phyloP scores from a whole-genome alignment of 2,329 filamentous ascomycete species.

The Venturia asperata region DNA sequence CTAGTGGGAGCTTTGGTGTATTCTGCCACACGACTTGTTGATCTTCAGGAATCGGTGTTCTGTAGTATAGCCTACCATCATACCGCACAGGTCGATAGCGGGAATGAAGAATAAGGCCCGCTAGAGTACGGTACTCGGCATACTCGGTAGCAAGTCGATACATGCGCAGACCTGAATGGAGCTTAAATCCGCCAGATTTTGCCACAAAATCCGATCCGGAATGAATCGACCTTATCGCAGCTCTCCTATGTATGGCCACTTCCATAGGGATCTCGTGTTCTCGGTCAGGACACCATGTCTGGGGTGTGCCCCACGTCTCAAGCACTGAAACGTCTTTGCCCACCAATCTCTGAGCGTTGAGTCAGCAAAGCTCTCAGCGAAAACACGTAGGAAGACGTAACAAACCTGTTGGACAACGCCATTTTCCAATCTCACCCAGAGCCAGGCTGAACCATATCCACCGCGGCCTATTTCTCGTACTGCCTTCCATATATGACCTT shows the following conservation, averaged over 20 bases:
- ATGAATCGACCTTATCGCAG: background rate
- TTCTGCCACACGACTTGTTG: background rate
- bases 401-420: background rate
- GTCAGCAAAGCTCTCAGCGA: background rate
- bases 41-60: background rate
- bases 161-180: background rate
- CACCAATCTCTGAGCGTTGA: background rate
- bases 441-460: background rate
- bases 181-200: background rate
- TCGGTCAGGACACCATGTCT: background rate
- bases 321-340: background rate
- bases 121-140: background rate
- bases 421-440: background rate
- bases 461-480: too few species aligned
- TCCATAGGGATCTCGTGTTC: background rate
- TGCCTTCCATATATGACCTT: too few species aligned
- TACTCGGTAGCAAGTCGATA: conserved; percentile 1
- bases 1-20: background rate
- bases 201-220: background rate
- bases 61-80: background rate
- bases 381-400: background rate
- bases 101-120: background rate
- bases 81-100: background rate
- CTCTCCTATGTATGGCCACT: background rate
- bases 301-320: background rate